These are phyloP conservation scores for Hypomontagnella monticulosa DNA, from an alignment of 495 filamentous ascomycete species.

Conservation along the genomic window DNA sequence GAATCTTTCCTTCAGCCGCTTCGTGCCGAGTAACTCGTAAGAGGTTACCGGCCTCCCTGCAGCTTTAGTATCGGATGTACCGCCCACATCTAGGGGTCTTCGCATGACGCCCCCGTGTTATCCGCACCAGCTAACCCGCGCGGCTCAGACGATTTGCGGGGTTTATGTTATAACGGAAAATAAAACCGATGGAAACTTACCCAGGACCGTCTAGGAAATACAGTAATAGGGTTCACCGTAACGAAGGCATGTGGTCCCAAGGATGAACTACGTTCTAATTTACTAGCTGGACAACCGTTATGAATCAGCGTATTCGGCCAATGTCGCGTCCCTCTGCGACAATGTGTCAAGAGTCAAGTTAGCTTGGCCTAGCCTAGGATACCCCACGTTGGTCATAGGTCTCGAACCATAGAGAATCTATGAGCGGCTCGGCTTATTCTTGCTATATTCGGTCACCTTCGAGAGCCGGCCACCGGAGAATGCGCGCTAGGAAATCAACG, in stretches of 20 bases:
- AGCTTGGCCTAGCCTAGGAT: slow-evolving; percentile 25
- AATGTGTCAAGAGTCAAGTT: slow-evolving; percentile 13
- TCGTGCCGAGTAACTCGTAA: slow-evolving; percentile 4
- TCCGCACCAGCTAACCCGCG: slow-evolving; percentile 6
- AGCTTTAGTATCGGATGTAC: slow-evolving; percentile 1
- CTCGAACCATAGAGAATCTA: slow-evolving; percentile 24
- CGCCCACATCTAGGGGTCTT: neutral
- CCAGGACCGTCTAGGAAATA: neutral
- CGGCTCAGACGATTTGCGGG: slow-evolving; percentile 16
- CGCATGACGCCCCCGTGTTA: slow-evolving; percentile 18
- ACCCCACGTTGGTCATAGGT: slow-evolving; percentile 31
- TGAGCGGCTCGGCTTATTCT: slow-evolving; percentile 31
- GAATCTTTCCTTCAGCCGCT: slow-evolving; percentile 2
- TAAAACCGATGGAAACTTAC: neutral
- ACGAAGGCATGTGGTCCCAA: slow-evolving; percentile 12
- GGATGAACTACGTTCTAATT: slow-evolving; percentile 36
- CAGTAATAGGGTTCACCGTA: slow-evolving; percentile 2
- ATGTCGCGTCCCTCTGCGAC: slow-evolving; percentile 25
- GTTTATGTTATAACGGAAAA: slow-evolving; percentile 7
- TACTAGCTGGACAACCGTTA: slow-evolving; percentile 17
- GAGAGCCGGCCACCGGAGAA: slow-evolving; percentile 18
- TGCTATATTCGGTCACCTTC: slow-evolving; percentile 33
- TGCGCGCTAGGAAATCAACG: slow-evolving; percentile 9
- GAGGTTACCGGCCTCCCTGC: slow-evolving; percentile 1
- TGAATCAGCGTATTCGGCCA: slow-evolving; percentile 38